Evolutionary conservation across 2,329 filamentous ascomycete genomes (phyloP), one percentile per base, ranked within the genome.

Genomic region (Colletotrichum limetticola): DNA sequence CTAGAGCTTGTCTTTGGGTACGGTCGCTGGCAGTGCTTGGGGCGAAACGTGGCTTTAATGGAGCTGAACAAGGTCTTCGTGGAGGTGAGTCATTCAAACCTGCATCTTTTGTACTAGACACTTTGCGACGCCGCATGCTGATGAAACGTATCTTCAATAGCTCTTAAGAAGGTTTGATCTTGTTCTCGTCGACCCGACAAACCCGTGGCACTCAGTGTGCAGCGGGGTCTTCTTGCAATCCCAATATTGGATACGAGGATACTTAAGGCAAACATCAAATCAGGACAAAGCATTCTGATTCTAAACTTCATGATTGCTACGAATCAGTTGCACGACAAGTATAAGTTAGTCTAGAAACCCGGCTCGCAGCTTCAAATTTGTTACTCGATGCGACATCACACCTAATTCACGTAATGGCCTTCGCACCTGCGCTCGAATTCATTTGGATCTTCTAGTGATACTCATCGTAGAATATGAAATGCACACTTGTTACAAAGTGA

Each of bases 1-100:
- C 68, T 83, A 19, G 84, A 85, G 16, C 68, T 85, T 11, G 77
- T 84, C 0, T 85, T 85, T 66, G 80, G 83, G 2, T 80, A 82
- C 28, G 84, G 85, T 0, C 69, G 79, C 4, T 85, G 81, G 78
- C 78, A 79, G 55, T 86, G 84, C 56, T 72, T 85, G 14, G 84
- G 84, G 1, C 79, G 80, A 4, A 79, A 79, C 0, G 78, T 85
- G 28, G 83, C 84, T 1, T 63, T 80, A 9, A 81, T 86, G 75
- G 83, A 85, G 74, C 28, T 85, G 66, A 83, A 67, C 49, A 75
- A 74, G 30, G 61, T 75, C 28, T 72, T 75, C 37, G 83, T 55
- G 82, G 77, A 63, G 81, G 2, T 78, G 84, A 37, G 83, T 56
- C 16, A 24, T 22, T 28, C 52, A 7, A 3, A 14, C 12, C 49